Percentiles rank a stretch among this genome's conserved stretches.
phyloP scores from a whole-genome alignment of 257 asterid species.

The Fraxinus americana region DNA sequence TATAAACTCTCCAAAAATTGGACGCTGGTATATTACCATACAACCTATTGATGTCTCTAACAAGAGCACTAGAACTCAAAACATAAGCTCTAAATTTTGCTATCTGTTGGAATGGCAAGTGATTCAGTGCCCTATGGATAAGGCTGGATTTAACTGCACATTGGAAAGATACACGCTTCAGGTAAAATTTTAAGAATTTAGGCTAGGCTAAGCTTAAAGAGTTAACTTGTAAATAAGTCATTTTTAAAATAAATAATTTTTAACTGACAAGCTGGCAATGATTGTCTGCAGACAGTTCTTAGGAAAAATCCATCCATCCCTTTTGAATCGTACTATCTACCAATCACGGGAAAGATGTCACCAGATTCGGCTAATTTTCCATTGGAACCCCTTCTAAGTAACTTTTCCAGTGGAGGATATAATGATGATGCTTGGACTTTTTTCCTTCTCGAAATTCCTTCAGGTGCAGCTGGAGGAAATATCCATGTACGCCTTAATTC shows the following conservation, averaged over 20 bases:
- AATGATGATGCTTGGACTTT: conserved; percentile 62
- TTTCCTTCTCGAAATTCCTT: conserved; percentile 79
- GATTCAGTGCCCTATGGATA: conserved; percentile 69
- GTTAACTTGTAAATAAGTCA: neutral
- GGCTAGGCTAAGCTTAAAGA: conserved; percentile 7
- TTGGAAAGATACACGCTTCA: conserved; percentile 71
- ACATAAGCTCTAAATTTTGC: conserved; percentile 44
- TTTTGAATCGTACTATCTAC: conserved; percentile 79
- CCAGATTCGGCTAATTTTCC: conserved; percentile 62
- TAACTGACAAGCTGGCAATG: conserved; percentile 31
- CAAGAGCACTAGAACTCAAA: conserved; percentile 30
- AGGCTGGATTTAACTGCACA: conserved; percentile 86
- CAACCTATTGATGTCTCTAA: conserved; percentile 51
- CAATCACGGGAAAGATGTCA: conserved; percentile 49
- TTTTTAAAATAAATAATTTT: neutral
- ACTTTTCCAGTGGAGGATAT: conserved; percentile 48
- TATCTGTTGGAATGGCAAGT: conserved; percentile 70
- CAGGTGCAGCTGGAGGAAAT: conserved; percentile 82
- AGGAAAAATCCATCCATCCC: conserved; percentile 59
- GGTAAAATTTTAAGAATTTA: conserved; percentile 44
- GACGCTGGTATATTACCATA: conserved; percentile 76
- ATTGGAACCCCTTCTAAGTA: conserved; percentile 79
- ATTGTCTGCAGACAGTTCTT: conserved; percentile 69
- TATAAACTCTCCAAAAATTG: conserved; percentile 69
- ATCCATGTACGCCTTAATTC: conserved; percentile 64